phyloP scores from a whole-genome alignment of 176 grass and related monocot genomes.

The sorghum (Sorghum bicolor) region DNA sequence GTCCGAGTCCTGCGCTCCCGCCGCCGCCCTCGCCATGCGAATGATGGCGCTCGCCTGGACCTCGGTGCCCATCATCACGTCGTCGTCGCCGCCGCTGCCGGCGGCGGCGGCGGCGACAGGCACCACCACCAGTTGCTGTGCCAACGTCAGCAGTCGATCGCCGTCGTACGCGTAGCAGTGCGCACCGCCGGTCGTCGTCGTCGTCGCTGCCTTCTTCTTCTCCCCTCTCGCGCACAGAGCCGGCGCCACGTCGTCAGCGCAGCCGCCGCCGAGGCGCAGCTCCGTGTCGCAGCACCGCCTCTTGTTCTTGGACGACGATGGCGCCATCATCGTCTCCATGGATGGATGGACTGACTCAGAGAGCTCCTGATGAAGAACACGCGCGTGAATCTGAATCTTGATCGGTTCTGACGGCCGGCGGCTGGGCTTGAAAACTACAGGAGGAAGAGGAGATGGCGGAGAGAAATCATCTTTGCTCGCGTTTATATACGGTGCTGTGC shows the following conservation, averaged over 20 bases:
- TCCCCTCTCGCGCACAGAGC: not conserved
- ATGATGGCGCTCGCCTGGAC: not conserved
- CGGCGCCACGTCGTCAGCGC: not conserved
- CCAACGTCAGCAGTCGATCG: not conserved
- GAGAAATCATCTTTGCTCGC: not conserved
- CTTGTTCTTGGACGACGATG: not conserved
- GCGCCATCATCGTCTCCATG: not conserved
- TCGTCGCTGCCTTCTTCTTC: not conserved
- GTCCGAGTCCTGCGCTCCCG: not conserved
- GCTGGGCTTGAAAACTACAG: not conserved
- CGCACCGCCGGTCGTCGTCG: too few relatives aligned
- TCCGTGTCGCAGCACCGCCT: not conserved
- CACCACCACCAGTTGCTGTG: not conserved
- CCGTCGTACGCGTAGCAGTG: not conserved
- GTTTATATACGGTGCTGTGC: not conserved
- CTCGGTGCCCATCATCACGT: not conserved
- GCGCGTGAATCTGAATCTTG: not conserved
- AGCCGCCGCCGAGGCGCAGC: not conserved
- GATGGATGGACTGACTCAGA: not conserved
- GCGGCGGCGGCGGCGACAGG: too few relatives aligned
- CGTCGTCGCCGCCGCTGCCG: not conserved
- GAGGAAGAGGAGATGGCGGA: not conserved
- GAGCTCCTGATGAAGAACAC: not conserved
- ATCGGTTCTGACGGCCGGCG: not conserved
- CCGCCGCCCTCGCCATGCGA: not conserved